A percentile compares a stretch with the other conserved stretches of the same genome.
phyloP scores from a whole-genome alignment of 495 filamentous ascomycete genomes.

The Xanthoparmelia taractica region DNA sequence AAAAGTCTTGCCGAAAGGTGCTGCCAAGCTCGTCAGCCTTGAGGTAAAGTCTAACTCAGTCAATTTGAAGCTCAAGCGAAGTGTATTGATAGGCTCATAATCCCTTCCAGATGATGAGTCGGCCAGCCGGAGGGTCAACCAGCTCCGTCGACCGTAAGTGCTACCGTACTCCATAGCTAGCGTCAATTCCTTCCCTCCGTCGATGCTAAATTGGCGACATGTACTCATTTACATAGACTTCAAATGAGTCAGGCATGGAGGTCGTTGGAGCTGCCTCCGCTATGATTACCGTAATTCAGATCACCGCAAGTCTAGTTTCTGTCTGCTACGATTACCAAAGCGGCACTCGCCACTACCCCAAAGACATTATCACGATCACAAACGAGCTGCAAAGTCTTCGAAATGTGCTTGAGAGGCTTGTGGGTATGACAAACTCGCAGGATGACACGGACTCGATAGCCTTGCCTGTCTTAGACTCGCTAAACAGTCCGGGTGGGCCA shows the following conservation, averaged over 20 bases:
- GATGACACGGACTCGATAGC: not conserved
- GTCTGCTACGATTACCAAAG: not conserved
- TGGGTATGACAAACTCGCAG: not conserved
- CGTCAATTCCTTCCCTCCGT: not conserved
- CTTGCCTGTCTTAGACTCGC: not conserved
- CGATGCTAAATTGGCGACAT: not conserved
- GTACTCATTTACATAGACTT: not conserved
- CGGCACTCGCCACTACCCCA: not conserved
- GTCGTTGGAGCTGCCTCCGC: not conserved
- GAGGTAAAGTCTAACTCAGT: not conserved
- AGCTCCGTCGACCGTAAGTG: not conserved
- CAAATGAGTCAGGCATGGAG: not conserved
- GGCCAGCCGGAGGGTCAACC: not conserved
- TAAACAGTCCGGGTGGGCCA: not conserved
- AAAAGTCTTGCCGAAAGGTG: not conserved
- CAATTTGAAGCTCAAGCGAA: not conserved
- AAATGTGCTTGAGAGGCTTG: not conserved
- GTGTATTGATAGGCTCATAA: not conserved
- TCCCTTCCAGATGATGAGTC: not conserved
- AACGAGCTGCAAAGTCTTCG: not conserved
- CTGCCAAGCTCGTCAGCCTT: not conserved
- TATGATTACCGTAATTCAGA: not conserved
- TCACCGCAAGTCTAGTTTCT: not conserved
- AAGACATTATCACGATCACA: not conserved
- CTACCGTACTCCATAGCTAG: not conserved